Conservation (phyloP, 441 rosid species). For the Brassica balearica region DNA sequence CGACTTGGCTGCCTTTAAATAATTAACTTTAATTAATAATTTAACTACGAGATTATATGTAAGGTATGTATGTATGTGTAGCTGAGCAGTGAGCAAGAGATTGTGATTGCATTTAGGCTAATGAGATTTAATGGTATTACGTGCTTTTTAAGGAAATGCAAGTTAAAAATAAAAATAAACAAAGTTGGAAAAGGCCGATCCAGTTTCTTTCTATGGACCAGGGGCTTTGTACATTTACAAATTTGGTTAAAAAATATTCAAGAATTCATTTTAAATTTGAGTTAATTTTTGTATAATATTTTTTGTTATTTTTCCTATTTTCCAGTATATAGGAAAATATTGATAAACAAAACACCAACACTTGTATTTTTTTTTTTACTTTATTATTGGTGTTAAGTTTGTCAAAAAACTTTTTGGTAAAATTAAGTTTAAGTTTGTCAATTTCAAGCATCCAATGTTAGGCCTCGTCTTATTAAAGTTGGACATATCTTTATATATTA, state of each 20-base stretch:
- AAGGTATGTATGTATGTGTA: slow-evolving; percentile 7
- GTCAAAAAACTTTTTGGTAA: too few relatives aligned
- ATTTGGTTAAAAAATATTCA: background rate
- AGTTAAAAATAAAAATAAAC: background rate
- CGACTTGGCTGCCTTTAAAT: slow-evolving; percentile 47
- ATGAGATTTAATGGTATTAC: slow-evolving; percentile 25
- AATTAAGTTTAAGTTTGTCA: too few relatives aligned
- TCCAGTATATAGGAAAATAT: background rate
- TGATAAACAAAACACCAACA: background rate
- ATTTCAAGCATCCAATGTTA: background rate
- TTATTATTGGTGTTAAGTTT: too few relatives aligned
- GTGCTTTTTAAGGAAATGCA: slow-evolving; percentile 8
- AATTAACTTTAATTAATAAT: background rate
- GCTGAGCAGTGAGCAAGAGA: slow-evolving; percentile 35
- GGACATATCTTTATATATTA: too few relatives aligned
- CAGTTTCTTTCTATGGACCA: background rate
- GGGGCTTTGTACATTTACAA: background rate
- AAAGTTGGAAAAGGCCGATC: background rate
- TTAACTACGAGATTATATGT: background rate
- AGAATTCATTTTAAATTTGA: background rate
- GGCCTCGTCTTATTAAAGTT: too few relatives aligned
- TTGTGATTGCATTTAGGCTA: slow-evolving; percentile 38
- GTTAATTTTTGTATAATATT: background rate
- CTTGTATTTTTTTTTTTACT: background rate
- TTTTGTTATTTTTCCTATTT: background rate